Percentiles rank a stretch among this genome's conserved stretches.
phyloP scores from a whole-genome alignment of 805 yeast species.

The Nakazawaea holstii region DNA sequence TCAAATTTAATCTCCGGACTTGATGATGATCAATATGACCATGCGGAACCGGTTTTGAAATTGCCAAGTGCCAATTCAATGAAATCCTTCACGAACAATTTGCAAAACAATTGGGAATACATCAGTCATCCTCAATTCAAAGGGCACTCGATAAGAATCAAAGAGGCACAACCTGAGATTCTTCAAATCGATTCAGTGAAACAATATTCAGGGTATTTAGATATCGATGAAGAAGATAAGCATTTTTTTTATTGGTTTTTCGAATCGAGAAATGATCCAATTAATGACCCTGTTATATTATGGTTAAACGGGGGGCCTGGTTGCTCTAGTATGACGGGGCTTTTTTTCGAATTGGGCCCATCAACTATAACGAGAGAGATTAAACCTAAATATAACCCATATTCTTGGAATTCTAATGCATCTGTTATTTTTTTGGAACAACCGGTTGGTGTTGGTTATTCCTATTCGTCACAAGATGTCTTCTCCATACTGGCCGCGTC shows the following conservation, averaged over 20 bases:
- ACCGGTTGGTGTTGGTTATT: slow-evolving; percentile 82
- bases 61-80: background rate
- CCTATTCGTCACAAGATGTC: slow-evolving; percentile 60
- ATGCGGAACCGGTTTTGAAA: background rate
- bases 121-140: slow-evolving; percentile 21
- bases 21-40: too few species aligned
- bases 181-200: slow-evolving; percentile 78
- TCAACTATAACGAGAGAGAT: slow-evolving; percentile 57
- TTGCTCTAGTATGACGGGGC: slow-evolving; percentile 82
- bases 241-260: slow-evolving; percentile 82
- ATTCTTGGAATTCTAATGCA: slow-evolving; percentile 82
- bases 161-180: slow-evolving; percentile 51
- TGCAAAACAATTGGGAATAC: slow-evolving; percentile 1
- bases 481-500: slow-evolving; percentile 72
- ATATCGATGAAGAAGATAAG: slow-evolving; percentile 75
- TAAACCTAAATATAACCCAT: slow-evolving; percentile 64
- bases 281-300: slow-evolving; percentile 74
- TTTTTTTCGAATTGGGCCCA: slow-evolving; percentile 87
- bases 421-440: slow-evolving; percentile 83
- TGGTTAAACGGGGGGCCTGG: slow-evolving; percentile 98
- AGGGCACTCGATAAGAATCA: slow-evolving; percentile 53
- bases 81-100: background rate
- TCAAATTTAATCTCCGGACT: too few species aligned
- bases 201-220: slow-evolving; percentile 84
- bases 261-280: slow-evolving; percentile 83